These are phyloP conservation scores for Coelastrella sp. DNA, from an alignment of 139 green algal species.

Conservation along the genomic window DNA sequence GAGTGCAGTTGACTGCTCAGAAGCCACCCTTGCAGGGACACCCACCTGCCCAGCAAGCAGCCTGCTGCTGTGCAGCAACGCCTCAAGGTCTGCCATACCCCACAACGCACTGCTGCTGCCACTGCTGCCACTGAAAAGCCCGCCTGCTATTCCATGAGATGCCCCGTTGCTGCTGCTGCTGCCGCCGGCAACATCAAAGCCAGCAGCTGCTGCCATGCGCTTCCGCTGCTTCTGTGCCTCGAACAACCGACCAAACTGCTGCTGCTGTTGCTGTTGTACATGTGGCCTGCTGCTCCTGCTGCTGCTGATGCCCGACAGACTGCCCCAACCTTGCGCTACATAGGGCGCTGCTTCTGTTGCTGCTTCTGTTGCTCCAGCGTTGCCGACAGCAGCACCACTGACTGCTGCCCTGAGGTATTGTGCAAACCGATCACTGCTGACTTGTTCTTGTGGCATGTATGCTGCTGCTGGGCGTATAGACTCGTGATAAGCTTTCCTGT, in stretches of 20 bases:
- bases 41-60: neutral
- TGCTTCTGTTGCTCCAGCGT: neutral
- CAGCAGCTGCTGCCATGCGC: neutral
- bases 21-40: neutral
- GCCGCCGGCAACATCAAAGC: neutral
- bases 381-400: neutral
- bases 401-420: constrained; percentile 14
- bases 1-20: neutral
- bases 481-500: constrained; percentile 60
- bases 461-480: neutral
- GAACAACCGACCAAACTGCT: neutral
- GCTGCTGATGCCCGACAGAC: neutral
- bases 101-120: neutral
- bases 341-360: constrained; percentile 11
- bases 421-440: neutral
- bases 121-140: neutral
- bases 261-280: neutral
- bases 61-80: neutral
- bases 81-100: neutral
- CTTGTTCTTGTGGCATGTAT: neutral
- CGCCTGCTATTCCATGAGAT: neutral
- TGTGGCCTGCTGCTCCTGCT: constrained; percentile 14
- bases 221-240: neutral
- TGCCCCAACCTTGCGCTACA: constrained; percentile 21
- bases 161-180: constrained; percentile 6